These are phyloP conservation scores for Pythium pyrilobum DNA, from an alignment of 352 stramenopile genomes.

Conservation along the genomic window DNA sequence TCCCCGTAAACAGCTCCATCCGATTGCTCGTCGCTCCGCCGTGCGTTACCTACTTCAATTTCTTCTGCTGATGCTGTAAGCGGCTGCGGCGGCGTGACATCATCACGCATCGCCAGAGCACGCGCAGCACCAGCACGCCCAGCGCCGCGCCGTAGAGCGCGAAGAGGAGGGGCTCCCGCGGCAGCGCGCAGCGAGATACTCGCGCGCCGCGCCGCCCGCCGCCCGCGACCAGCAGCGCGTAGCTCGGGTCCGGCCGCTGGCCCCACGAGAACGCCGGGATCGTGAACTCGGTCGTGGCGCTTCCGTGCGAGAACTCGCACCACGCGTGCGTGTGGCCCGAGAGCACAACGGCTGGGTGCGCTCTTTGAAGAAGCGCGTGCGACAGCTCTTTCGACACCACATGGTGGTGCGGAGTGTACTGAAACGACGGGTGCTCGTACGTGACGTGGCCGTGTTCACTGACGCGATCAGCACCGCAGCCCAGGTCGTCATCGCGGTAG, in stretches of 20 bases:
- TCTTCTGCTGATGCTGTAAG: constrained; percentile 13
- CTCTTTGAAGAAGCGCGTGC: constrained; percentile 34
- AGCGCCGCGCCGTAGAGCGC: constrained; percentile 9
- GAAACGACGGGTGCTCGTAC: constrained; percentile 69
- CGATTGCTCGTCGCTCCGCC: neutral
- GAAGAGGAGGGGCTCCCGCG: constrained; percentile 10
- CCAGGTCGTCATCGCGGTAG: constrained; percentile 47
- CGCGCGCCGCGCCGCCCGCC: neutral
- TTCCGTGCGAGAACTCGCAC: constrained; percentile 42
- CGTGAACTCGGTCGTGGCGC: constrained; percentile 44
- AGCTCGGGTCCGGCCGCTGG: constrained; percentile 73
- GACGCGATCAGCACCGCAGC: constrained; percentile 42
- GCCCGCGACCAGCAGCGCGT: constrained; percentile 39
- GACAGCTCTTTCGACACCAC: constrained; percentile 60
- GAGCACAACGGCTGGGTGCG: constrained; percentile 49
- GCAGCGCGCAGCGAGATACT: constrained; percentile 10
- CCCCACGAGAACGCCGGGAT: constrained; percentile 75
- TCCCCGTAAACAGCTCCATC: neutral
- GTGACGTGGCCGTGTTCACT: constrained; percentile 60
- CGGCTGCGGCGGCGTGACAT: constrained; percentile 3
- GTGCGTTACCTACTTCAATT: constrained; percentile 13
- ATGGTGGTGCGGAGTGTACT: constrained; percentile 59
- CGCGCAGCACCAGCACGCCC: constrained; percentile 2
- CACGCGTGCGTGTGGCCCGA: constrained; percentile 75
- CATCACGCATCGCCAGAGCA: constrained; percentile 6